Percentiles rank a stretch among this genome's conserved stretches.
These are phyloP conservation scores for Syzygium syzygioides DNA, from an alignment of 441 rosid genomes.

Conservation along the genomic window DNA sequence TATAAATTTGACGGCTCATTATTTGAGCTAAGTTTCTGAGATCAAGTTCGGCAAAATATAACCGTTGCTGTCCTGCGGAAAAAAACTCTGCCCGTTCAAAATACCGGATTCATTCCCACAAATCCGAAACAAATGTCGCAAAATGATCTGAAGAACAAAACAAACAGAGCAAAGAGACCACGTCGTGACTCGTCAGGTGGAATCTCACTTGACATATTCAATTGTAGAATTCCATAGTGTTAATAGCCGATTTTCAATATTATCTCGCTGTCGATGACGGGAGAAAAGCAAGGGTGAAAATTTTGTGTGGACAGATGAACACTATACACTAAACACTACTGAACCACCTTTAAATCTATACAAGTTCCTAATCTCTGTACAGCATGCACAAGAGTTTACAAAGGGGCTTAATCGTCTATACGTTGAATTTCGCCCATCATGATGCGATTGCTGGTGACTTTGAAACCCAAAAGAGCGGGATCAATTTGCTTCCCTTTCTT, in stretches of 20 bases:
- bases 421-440: constrained; percentile 54
- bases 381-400: constrained; percentile 4
- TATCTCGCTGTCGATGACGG: background rate
- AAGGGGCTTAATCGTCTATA: constrained; percentile 18
- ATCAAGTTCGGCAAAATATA: background rate
- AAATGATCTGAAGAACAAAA: background rate
- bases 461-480: constrained; percentile 43
- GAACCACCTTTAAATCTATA: constrained; percentile 14
- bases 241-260: background rate
- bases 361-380: constrained; percentile 10
- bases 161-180: background rate
- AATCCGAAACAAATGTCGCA: background rate
- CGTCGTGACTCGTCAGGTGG: background rate
- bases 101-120: background rate
- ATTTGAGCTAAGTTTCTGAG: background rate
- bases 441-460: constrained; percentile 43
- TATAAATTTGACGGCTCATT: background rate
- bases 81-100: background rate
- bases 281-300: background rate
- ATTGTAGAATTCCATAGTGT: background rate
- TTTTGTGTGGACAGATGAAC: background rate
- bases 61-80: background rate
- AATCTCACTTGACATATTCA: background rate
- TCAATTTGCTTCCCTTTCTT: constrained; percentile 43
- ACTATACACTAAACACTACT: background rate